Conservation (phyloP, 768 basidiomycete species). For the Pleurotus giganteus region DNA sequence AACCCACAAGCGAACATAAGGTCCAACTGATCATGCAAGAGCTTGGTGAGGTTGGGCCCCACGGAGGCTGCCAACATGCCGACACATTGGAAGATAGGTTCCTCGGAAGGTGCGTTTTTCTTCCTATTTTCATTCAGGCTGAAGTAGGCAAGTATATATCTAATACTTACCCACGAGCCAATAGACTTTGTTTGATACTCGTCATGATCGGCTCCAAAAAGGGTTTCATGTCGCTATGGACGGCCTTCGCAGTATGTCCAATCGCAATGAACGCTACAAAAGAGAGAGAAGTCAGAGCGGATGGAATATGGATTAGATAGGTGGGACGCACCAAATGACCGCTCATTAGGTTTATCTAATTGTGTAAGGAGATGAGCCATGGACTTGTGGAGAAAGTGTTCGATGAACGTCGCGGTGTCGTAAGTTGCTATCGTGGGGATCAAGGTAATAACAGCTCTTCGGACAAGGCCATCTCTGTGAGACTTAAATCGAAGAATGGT, state of each 20-base stretch:
- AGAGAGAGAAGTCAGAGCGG: constrained; percentile 13
- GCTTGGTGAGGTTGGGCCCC: constrained; percentile 92
- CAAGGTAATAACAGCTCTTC: constrained; percentile 93
- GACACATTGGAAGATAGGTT: constrained; percentile 96
- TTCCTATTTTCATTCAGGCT: constrained; percentile 37
- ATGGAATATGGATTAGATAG: not conserved
- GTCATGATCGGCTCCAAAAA: constrained; percentile 91
- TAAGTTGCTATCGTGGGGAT: constrained; percentile 95
- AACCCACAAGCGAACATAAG: constrained; percentile 94
- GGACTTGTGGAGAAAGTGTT: constrained; percentile 87
- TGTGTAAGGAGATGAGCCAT: constrained; percentile 91
- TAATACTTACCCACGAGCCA: constrained; percentile 71
- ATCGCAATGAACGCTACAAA: constrained; percentile 97
- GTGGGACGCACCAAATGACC: constrained; percentile 71
- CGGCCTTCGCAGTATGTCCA: constrained; percentile 89
- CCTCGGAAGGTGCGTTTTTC: constrained; percentile 91
- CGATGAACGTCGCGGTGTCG: constrained; percentile 89
- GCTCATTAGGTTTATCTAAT: constrained; percentile 85
- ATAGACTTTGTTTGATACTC: constrained; percentile 87
- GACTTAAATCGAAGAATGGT: constrained; percentile 86
- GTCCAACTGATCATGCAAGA: constrained; percentile 95
- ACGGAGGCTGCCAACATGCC: constrained; percentile 95
- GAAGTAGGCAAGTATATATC: not conserved
- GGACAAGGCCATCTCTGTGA: constrained; percentile 83
- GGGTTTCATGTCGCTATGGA: constrained; percentile 92